These are phyloP conservation scores for Pseudoturritis turrita DNA, from an alignment of 345 rosid species.

Conservation along the genomic window DNA sequence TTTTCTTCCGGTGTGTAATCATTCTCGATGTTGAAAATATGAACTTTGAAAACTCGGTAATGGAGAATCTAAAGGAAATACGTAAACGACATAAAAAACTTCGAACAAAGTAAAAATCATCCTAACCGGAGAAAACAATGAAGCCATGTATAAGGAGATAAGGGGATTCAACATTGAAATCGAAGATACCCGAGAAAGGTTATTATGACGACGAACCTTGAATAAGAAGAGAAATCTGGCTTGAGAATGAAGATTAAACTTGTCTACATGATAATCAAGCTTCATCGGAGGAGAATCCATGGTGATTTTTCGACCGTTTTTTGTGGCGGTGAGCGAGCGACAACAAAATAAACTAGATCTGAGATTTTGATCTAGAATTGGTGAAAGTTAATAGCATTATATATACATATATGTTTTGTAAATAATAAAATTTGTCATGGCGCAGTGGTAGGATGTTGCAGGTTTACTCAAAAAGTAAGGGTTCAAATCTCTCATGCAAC, in stretches of 20 bases:
- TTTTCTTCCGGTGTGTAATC: no score
- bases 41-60: conserved; percentile 57
- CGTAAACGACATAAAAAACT: neutral
- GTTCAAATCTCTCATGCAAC: no score
- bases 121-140: conserved; percentile 31
- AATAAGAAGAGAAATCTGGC: conserved; percentile 36
- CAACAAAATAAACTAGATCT: no score
- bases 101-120: neutral
- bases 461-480: no score
- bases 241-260: conserved; percentile 42
- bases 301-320: neutral
- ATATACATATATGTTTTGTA: no score
- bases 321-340: neutral
- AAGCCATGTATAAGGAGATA: conserved; percentile 48
- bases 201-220: conserved; percentile 28
- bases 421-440: no score
- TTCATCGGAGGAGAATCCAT: conserved; percentile 45
- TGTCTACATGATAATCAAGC: conserved; percentile 45
- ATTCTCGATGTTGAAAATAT: no score
- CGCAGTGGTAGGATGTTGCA: no score
- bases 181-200: conserved; percentile 8
- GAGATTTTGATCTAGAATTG: no score
- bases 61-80: conserved; percentile 51
- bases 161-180: conserved; percentile 1
- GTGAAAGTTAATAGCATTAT: no score